phyloP scores from a whole-genome alignment of 257 asterid genomes.

The Solanum tarapatanum region DNA sequence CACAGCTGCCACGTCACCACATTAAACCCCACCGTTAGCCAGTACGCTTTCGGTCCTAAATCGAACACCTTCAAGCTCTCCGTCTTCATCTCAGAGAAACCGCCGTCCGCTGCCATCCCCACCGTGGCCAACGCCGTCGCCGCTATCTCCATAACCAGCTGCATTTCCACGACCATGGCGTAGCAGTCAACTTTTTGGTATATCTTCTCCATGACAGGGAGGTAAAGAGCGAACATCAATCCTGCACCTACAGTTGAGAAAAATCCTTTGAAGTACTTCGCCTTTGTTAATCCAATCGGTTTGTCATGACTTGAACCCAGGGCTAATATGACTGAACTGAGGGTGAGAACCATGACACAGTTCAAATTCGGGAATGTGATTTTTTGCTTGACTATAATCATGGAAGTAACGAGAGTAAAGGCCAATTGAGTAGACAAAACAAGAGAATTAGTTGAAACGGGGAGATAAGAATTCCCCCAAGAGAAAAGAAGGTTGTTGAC shows the following conservation, averaged over 20 bases:
- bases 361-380: constrained; percentile 42
- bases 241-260: constrained; percentile 56
- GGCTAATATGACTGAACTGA: constrained; percentile 47
- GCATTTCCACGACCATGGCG: constrained; percentile 81
- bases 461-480: constrained; percentile 57
- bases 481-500: constrained; percentile 47
- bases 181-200: constrained; percentile 43
- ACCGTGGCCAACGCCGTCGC: constrained; percentile 44
- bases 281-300: constrained; percentile 22
- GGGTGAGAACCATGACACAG: constrained; percentile 51
- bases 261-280: constrained; percentile 35
- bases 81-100: constrained; percentile 27
- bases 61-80: constrained; percentile 43
- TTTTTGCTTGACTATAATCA: constrained; percentile 43
- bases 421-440: constrained; percentile 52
- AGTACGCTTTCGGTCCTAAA: constrained; percentile 36
- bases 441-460: constrained; percentile 53
- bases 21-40: constrained; percentile 31
- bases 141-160: constrained; percentile 46
- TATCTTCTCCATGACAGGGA: constrained; percentile 62
- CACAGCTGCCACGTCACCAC: constrained; percentile 55
- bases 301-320: constrained; percentile 34
- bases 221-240: constrained; percentile 43
- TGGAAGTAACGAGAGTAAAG: constrained; percentile 47
- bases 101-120: constrained; percentile 34